Percentiles rank a stretch among this genome's conserved stretches.
Evolutionary conservation across 1,284 basidiomycete genomes (phyloP).

Genomic region (Trichosporon sp.): DNA sequence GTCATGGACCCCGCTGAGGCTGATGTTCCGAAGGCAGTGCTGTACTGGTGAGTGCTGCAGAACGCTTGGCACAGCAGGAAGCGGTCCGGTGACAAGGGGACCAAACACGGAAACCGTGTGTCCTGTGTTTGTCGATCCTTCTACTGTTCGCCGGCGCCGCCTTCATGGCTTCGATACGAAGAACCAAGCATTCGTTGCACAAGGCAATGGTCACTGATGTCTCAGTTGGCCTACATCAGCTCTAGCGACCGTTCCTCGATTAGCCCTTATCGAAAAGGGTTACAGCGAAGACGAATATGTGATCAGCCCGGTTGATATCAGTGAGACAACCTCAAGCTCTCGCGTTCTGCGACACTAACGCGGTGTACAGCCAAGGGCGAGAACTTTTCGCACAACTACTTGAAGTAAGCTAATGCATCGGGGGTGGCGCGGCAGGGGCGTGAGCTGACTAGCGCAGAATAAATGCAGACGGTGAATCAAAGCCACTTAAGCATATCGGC

Average conservation of each 20-base stretch:
- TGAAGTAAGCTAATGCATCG: slow-evolving; percentile 34
- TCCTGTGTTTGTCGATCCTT: neutral
- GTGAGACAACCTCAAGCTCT: slow-evolving; percentile 26
- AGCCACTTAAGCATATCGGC: neutral
- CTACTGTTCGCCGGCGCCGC: neutral
- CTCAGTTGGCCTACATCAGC: slow-evolving; percentile 44
- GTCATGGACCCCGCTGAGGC: slow-evolving; percentile 1
- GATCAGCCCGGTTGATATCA: slow-evolving; percentile 43
- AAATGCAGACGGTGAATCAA: slow-evolving; percentile 1
- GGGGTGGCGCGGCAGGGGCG: neutral
- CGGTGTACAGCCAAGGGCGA: slow-evolving; percentile 45
- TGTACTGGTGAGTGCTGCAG: slow-evolving; percentile 40
- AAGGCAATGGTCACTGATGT: neutral
- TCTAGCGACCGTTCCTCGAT: slow-evolving; percentile 46
- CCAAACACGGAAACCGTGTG: neutral
- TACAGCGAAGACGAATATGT: slow-evolving; percentile 47
- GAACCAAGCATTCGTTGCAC: neutral
- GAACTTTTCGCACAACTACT: slow-evolving; percentile 49
- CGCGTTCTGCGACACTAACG: neutral
- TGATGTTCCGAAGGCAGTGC: slow-evolving; percentile 39
- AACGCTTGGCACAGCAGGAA: neutral
- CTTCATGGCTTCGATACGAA: neutral
- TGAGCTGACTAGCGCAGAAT: neutral
- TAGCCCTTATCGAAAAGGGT: slow-evolving; percentile 49
- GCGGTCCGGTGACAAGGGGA: neutral